These are phyloP conservation scores for Trichoderma atrobrunneum DNA, from an alignment of 2,329 filamentous ascomycete species.

Conservation along the genomic window DNA sequence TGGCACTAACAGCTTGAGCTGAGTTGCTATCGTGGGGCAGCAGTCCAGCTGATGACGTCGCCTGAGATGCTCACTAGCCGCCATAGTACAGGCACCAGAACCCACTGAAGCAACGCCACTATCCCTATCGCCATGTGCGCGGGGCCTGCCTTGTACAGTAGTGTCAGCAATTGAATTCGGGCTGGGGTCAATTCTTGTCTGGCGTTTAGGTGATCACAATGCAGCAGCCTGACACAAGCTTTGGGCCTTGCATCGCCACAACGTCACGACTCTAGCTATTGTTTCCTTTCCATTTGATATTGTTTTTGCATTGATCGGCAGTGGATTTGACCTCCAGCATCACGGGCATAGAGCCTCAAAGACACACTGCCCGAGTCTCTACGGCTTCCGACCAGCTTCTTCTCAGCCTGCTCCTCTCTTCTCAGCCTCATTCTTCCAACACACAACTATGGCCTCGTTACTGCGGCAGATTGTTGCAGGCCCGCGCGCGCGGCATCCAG, in stretches of 20 bases:
- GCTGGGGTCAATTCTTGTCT: background rate
- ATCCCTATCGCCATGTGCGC: background rate
- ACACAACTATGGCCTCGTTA: slow-evolving; percentile 57
- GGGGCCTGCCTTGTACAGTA: background rate
- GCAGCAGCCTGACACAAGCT: background rate
- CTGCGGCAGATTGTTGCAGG: slow-evolving; percentile 90
- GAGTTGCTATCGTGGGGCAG: slow-evolving; percentile 6
- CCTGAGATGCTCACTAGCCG: background rate
- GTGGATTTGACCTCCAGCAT: background rate
- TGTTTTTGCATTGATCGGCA: background rate
- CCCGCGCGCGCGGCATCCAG: slow-evolving; percentile 77
- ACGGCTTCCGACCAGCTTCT: background rate
- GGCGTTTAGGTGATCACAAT: background rate
- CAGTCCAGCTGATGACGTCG: slow-evolving; percentile 9
- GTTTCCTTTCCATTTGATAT: background rate
- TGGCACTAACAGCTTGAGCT: background rate
- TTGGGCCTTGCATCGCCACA: background rate
- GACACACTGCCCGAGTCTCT: background rate
- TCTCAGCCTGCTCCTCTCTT: background rate
- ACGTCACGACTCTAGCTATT: background rate
- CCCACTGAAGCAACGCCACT: background rate
- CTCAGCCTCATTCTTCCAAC: background rate
- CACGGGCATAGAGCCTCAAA: background rate
- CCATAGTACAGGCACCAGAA: background rate
- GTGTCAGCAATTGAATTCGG: background rate